Conservation (phyloP, 371 early-diverging fungal species). For the Syncephalastrum sp. region DNA sequence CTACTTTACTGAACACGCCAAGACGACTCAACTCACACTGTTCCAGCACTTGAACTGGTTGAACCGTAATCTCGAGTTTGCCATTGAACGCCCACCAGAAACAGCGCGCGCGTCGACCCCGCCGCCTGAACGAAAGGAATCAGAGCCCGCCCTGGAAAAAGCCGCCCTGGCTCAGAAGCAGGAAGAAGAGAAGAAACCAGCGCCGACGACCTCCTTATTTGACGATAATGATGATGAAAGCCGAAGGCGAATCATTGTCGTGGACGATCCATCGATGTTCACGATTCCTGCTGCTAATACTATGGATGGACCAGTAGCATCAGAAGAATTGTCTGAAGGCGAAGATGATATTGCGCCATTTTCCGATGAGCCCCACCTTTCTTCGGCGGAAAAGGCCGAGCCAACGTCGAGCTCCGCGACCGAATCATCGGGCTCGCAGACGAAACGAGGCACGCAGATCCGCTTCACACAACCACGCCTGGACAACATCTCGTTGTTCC, state of each 20-base stretch:
- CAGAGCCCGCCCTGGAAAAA: not conserved
- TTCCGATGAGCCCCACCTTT: too few species aligned
- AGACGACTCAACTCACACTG: constrained; percentile 28
- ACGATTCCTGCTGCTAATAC: constrained; percentile 6
- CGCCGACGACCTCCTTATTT: not conserved
- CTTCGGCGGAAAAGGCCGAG: not conserved
- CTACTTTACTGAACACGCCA: constrained; percentile 51
- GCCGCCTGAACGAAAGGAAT: constrained; percentile 3
- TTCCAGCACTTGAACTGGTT: constrained; percentile 69
- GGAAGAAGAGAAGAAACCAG: not conserved
- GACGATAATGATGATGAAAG: constrained; percentile 15
- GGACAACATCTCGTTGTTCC: constrained; percentile 62
- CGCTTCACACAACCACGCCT: constrained; percentile 59
- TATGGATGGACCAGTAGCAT: too few species aligned
- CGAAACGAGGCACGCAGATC: constrained; percentile 70
- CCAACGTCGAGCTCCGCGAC: not conserved
- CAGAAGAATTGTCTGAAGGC: constrained; percentile 18
- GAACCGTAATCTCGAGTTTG: constrained; percentile 48
- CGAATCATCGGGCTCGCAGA: constrained; percentile 7
- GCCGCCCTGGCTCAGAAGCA: not conserved
- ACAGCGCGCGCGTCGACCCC: constrained; percentile 3
- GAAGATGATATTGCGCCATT: constrained; percentile 7
- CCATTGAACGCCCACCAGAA: constrained; percentile 21
- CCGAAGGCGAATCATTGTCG: constrained; percentile 31
- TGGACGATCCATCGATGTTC: constrained; percentile 30